A percentile compares a stretch with the other conserved stretches of the same genome.
Conservation (phyloP, 768 basidiomycete genomes). For the Suillus discolor region DNA sequence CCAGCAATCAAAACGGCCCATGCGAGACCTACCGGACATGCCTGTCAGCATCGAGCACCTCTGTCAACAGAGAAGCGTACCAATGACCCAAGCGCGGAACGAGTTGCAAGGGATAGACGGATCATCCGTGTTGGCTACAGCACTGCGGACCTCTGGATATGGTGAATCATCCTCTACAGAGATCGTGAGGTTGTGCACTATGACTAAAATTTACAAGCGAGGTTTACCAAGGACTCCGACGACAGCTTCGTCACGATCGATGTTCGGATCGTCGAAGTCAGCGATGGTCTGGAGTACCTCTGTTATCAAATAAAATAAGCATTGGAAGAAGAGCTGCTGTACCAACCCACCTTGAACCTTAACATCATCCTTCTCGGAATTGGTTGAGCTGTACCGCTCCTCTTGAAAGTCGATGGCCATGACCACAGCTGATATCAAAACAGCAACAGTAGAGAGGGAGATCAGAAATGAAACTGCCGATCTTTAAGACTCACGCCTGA, state of each 20-base stretch:
- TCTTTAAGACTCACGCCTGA: neutral
- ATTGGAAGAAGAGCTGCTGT: neutral
- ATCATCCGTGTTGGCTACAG: conserved; percentile 76
- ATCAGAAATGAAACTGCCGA: neutral
- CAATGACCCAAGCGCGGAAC: conserved; percentile 62
- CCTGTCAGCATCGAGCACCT: neutral
- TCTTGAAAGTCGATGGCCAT: conserved; percentile 16
- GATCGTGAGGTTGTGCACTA: conserved; percentile 17
- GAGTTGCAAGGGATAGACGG: conserved; percentile 60
- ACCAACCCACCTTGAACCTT: conserved; percentile 14
- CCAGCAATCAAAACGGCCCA: conserved; percentile 68
- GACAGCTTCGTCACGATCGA: conserved; percentile 26
- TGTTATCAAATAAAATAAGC: conserved; percentile 4
- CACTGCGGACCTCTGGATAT: conserved; percentile 81
- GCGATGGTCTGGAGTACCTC: conserved; percentile 9
- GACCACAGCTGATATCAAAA: neutral
- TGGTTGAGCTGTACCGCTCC: conserved; percentile 9
- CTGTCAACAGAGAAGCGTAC: conserved; percentile 27
- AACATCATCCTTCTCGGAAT: conserved; percentile 17
- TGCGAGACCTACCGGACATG: conserved; percentile 28
- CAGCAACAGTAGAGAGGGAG: neutral
- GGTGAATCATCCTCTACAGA: conserved; percentile 72
- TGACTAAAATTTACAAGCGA: neutral
- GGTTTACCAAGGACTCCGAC: conserved; percentile 22
- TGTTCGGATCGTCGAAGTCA: conserved; percentile 40